Percentiles rank a stretch among this genome's conserved stretches.
These are phyloP conservation scores for Zhuliangozyma parablackwelliae DNA, from an alignment of 1,139 yeast species.

Conservation along the genomic window DNA sequence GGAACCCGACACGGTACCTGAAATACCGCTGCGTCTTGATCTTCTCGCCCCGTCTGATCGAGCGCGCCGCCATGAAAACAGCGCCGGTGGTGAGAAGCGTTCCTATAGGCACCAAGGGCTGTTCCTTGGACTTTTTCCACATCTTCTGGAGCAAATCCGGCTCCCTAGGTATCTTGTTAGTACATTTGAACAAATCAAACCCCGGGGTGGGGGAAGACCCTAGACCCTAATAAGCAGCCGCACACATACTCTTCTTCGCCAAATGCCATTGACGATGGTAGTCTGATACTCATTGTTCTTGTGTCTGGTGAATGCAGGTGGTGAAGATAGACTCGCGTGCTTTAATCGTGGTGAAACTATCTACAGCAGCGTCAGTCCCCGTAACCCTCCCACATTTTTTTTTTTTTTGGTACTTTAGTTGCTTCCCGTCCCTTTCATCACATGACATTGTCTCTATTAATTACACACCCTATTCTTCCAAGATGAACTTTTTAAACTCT, in stretches of 20 bases:
- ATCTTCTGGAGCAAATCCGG: conserved; percentile 29
- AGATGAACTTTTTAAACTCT: conserved; percentile 73
- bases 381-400: too few relatives aligned
- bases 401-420: too few relatives aligned
- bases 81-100: conserved; percentile 77
- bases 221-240: too few relatives aligned
- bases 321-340: neutral
- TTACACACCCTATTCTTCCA: conserved; percentile 21
- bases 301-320: neutral
- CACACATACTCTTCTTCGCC: conserved; percentile 24
- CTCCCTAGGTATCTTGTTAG: conserved; percentile 16
- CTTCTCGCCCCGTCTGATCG: conserved; percentile 69
- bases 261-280: conserved; percentile 21
- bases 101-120: conserved; percentile 81
- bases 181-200: neutral
- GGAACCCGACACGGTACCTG: conserved; percentile 85
- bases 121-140: conserved; percentile 52
- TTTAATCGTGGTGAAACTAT: neutral
- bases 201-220: neutral
- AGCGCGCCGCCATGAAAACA: conserved; percentile 70
- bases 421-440: too few relatives aligned
- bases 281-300: conserved; percentile 12
- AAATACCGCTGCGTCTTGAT: conserved; percentile 79
- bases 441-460: too few relatives aligned
- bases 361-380: neutral